Evolutionary conservation across 805 yeast species (phyloP), one percentile per base, ranked within the genome.

Genomic region (Candida suzukii): DNA sequence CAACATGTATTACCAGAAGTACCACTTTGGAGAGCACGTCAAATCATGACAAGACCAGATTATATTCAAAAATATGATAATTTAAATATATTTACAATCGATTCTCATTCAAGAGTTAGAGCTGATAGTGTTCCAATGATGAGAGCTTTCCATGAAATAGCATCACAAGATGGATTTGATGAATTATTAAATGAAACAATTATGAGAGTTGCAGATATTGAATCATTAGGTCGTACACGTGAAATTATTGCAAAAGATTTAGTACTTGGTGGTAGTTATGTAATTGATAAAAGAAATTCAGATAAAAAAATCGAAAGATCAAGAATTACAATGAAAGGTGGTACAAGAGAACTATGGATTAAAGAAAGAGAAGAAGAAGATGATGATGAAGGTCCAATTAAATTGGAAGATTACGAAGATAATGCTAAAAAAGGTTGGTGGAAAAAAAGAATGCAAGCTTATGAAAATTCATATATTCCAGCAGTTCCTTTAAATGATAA

Each of bases 111-210:
- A 0, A 66, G 74, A 40, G 95, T 86, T 3, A 66, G 83, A 28
- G 91, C 95, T 0, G 95, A 86, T 57, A 78, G 87, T 9, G 83
- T 83, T 2, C 90, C 91, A 1, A 85, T 86, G 95, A 83, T 86
- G 95, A 72, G 90, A 49, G 95, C 91, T 5, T 86, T 86, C 56
- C 76, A 83, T 44, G 95, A 86, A 54, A 82, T 86, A 39, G 80
- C 81, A 2, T 64, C 75, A 3, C 79, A 76, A 59, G 83, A 86
- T 1, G 84, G 82, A 9, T 86, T 86, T 48, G 80, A 82, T 35
- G 73, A 78, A 43, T 61, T 85, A 19, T 60, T 86, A 24, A 71
- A 73, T 16, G 84, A 81, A 39, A 80, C 91, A 0, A 60, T 76
- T 10, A 76, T 79, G 40, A 64, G 95, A 38, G 84, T 86, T 2